phyloP scores from a whole-genome alignment of 75 land plant genomes.

The Selaginella moellendorffii region DNA sequence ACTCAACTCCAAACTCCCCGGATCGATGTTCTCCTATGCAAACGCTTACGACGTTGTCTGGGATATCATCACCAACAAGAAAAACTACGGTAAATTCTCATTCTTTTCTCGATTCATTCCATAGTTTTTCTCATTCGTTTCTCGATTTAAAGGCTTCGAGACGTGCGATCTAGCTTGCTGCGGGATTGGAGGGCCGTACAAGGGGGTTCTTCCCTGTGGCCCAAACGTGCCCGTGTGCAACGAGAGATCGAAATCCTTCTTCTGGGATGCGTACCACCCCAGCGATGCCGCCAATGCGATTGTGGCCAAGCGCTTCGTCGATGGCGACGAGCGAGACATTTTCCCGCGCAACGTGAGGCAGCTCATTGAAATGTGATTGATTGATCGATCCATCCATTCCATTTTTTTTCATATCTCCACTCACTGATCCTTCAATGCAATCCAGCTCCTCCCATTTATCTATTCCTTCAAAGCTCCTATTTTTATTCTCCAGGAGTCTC shows the following conservation, averaged over 20 bases:
- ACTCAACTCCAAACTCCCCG: constrained; percentile 36
- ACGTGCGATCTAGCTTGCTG: constrained; percentile 46
- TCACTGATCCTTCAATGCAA: too few relatives aligned
- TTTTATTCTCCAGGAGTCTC: too few relatives aligned
- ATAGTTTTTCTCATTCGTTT: too few relatives aligned
- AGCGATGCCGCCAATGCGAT: constrained; percentile 39
- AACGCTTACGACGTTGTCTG: constrained; percentile 55
- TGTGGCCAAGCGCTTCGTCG: constrained; percentile 12
- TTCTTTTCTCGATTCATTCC: neutral
- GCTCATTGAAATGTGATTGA: constrained; percentile 4
- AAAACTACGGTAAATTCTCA: constrained; percentile 36
- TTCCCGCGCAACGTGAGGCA: constrained; percentile 19
- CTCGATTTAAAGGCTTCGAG: constrained; percentile 68
- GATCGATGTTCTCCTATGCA: constrained; percentile 41
- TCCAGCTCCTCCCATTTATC: too few relatives aligned
- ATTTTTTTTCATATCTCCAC: too few relatives aligned
- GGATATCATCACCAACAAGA: constrained; percentile 50
- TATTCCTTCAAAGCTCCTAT: too few relatives aligned
- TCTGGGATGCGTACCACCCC: constrained; percentile 92
- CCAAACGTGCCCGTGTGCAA: constrained; percentile 34
- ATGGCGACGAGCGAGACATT: constrained; percentile 3
- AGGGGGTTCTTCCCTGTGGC: constrained; percentile 62
- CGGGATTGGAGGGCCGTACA: constrained; percentile 31
- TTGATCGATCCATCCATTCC: too few relatives aligned
- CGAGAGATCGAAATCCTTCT: constrained; percentile 48